These are phyloP conservation scores for Rubia peregrina DNA, from an alignment of 305 asterid genomes.

Conservation along the genomic window DNA sequence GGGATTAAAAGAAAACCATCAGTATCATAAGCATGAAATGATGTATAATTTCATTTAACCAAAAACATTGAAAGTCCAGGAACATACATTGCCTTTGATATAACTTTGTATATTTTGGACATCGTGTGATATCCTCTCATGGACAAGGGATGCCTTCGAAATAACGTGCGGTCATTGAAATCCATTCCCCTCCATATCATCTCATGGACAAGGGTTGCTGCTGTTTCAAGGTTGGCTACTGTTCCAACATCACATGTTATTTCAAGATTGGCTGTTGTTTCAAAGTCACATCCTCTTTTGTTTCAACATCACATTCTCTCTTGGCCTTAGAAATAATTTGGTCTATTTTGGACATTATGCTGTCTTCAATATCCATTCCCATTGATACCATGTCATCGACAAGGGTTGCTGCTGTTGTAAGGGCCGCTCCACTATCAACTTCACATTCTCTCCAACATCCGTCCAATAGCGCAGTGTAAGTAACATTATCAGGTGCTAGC, in stretches of 20 bases:
- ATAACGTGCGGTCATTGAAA: slow-evolving; percentile 15
- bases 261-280: too few relatives aligned
- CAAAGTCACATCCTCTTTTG: too few relatives aligned
- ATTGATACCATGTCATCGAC: slow-evolving; percentile 26
- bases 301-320: slow-evolving; percentile 1
- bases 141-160: too few relatives aligned
- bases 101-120: slow-evolving; percentile 19
- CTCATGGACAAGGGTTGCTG: slow-evolving; percentile 26
- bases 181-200: slow-evolving; percentile 31
- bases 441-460: slow-evolving; percentile 48
- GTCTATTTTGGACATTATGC: slow-evolving; percentile 17
- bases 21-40: not conserved
- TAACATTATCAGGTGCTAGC: slow-evolving; percentile 51
- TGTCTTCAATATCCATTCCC: slow-evolving; percentile 30
- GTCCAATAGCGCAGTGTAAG: slow-evolving; percentile 62
- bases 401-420: slow-evolving; percentile 20
- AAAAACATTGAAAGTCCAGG: not conserved
- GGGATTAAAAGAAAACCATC: slow-evolving; percentile 20
- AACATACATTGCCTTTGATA: slow-evolving; percentile 11
- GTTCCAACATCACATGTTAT: slow-evolving; percentile 24
- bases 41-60: not conserved
- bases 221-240: slow-evolving; percentile 7
- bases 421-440: slow-evolving; percentile 11
- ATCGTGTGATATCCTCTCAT: not conserved
- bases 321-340: slow-evolving; percentile 31